These are phyloP conservation scores for Noccaea bulbosa DNA, from an alignment of 345 rosid species.

Conservation along the genomic window DNA sequence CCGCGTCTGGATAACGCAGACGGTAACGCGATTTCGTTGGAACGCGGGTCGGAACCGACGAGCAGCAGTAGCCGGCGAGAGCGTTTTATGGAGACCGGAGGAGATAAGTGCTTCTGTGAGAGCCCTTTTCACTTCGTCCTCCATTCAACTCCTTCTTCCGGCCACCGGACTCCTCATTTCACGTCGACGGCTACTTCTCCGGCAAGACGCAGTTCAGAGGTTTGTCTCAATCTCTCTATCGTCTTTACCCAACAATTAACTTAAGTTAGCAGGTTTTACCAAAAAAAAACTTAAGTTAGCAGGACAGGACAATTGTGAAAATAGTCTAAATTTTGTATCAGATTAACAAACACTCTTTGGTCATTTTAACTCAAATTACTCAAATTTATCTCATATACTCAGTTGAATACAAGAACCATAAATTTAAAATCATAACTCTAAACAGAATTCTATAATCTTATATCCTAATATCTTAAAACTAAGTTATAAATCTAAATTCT, in stretches of 20 bases:
- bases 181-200: constrained; percentile 74
- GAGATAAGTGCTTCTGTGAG: constrained; percentile 53
- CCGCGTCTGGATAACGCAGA: constrained; percentile 38
- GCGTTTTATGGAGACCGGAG: constrained; percentile 36
- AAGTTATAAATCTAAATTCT: not conserved
- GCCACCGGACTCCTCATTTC: constrained; percentile 65
- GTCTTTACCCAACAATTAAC: not conserved
- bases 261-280: not conserved
- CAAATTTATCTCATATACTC: not conserved
- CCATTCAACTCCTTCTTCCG: constrained; percentile 57
- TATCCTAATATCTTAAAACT: not conserved
- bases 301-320: not conserved
- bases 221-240: constrained; percentile 24
- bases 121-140: constrained; percentile 79
- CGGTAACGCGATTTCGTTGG: constrained; percentile 33
- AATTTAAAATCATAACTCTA: not conserved
- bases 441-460: not conserved
- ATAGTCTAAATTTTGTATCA: not conserved
- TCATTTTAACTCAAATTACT: too few species aligned
- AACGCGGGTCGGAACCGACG: constrained; percentile 36
- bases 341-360: not conserved
- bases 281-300: not conserved
- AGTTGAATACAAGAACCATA: too few species aligned
- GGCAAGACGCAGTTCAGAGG: constrained; percentile 45
- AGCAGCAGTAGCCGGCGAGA: constrained; percentile 35